A percentile compares a stretch with the other conserved stretches of the same genome.
Evolutionary conservation across 495 filamentous ascomycete genomes (phyloP).

Genomic region (Hypoxylon fragiforme): DNA sequence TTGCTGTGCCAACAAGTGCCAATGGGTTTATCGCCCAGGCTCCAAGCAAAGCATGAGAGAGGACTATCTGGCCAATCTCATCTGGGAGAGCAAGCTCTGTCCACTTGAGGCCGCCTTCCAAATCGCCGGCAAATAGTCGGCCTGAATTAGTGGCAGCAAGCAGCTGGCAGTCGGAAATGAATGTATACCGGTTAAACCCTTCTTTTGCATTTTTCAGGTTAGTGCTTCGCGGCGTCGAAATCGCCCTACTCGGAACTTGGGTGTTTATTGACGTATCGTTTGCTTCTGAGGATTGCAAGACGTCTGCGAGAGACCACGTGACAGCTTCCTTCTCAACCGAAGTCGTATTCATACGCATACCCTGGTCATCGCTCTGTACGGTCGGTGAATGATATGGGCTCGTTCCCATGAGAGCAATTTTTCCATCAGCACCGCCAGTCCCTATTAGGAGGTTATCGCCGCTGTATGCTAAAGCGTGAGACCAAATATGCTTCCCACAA

Average conservation of each 20-base stretch:
- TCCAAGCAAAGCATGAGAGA: conserved; percentile 35
- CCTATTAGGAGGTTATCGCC: conserved; percentile 52
- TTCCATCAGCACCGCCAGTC: conserved; percentile 88
- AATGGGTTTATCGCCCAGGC: conserved; percentile 27
- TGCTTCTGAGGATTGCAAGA: conserved; percentile 12
- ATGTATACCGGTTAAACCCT: conserved; percentile 64
- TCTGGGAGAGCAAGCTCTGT: conserved; percentile 44
- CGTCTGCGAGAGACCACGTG: conserved; percentile 25
- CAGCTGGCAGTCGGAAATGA: conserved; percentile 60
- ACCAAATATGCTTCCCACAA: conserved; percentile 91
- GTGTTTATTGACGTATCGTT: not conserved
- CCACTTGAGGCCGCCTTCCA: conserved; percentile 41
- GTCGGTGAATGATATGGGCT: not conserved
- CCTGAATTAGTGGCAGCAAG: conserved; percentile 64
- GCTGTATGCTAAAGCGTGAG: conserved; percentile 53
- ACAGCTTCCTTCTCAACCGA: conserved; percentile 1
- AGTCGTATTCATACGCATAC: not conserved
- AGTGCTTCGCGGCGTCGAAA: conserved; percentile 3
- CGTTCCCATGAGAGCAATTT: conserved; percentile 48
- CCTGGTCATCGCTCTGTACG: not conserved
- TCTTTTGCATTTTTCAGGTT: conserved; percentile 46
- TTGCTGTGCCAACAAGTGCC: conserved; percentile 57
- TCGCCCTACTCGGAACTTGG: not conserved
- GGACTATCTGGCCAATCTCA: conserved; percentile 28
- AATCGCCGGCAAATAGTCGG: conserved; percentile 56